These are phyloP conservation scores for Nephromyces sp. DNA, from an alignment of 169 alveolate genomes.

Conservation along the genomic window DNA sequence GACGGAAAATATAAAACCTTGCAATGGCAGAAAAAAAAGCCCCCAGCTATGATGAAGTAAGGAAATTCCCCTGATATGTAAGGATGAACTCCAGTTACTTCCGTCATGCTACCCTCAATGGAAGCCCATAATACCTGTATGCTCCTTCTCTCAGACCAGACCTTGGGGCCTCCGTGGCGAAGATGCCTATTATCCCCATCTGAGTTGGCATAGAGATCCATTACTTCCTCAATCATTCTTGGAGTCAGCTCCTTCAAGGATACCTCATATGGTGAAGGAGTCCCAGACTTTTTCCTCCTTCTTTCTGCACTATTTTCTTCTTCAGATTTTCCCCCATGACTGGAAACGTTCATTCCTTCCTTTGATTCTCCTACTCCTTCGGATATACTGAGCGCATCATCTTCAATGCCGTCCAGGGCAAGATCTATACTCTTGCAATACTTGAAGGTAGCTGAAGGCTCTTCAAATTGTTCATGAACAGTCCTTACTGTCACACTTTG, in stretches of 20 bases:
- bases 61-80: neutral
- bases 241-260: conserved; percentile 67
- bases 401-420: neutral
- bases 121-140: too few species aligned
- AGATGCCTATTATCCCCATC: conserved; percentile 31
- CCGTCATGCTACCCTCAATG: too few species aligned
- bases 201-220: conserved; percentile 29
- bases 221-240: conserved; percentile 29
- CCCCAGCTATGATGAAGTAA: neutral
- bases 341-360: neutral
- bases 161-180: conserved; percentile 38
- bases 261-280: conserved; percentile 40
- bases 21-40: neutral
- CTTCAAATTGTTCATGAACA: conserved; percentile 2
- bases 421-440: neutral
- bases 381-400: neutral
- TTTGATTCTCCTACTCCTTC: neutral
- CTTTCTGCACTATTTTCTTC: conserved; percentile 18
- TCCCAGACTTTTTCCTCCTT: conserved; percentile 15
- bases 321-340: neutral
- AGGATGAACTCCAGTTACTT: too few species aligned
- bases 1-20: neutral
- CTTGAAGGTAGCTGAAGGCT: neutral
- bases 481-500: conserved; percentile 21
- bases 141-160: conserved; percentile 40